A percentile compares a stretch with the other conserved stretches of the same genome.
Conservation (phyloP, 805 yeast genomes). For the Metschnikowia continentalis region DNA sequence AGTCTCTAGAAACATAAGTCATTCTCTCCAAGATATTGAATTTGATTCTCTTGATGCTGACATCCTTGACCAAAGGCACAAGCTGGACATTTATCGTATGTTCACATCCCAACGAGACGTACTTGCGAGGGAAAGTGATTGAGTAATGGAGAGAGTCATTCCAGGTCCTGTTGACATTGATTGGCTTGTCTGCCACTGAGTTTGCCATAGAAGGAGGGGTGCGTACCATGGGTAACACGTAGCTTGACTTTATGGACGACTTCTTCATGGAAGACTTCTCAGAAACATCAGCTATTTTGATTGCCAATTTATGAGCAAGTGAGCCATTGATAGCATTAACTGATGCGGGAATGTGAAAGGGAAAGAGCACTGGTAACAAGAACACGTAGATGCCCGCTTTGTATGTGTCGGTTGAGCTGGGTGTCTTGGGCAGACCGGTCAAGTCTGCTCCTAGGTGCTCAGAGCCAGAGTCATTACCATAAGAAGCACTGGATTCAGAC, state of each 20-base stretch:
- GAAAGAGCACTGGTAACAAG: slow-evolving; percentile 57
- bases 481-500: slow-evolving; percentile 5
- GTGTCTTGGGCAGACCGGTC: neutral
- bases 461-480: slow-evolving; percentile 1
- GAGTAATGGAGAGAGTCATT: slow-evolving; percentile 66
- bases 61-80: slow-evolving; percentile 60
- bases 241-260: slow-evolving; percentile 28
- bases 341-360: slow-evolving; percentile 61
- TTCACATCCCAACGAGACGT: slow-evolving; percentile 58
- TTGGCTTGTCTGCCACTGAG: slow-evolving; percentile 63
- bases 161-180: slow-evolving; percentile 75
- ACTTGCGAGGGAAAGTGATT: slow-evolving; percentile 67
- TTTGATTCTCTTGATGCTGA: slow-evolving; percentile 58
- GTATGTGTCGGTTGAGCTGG: slow-evolving; percentile 13
- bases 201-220: slow-evolving; percentile 56
- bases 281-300: slow-evolving; percentile 37
- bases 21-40: slow-evolving; percentile 65
- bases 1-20: slow-evolving; percentile 55
- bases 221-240: slow-evolving; percentile 46
- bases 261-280: slow-evolving; percentile 32
- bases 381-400: slow-evolving; percentile 71
- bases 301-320: slow-evolving; percentile 38
- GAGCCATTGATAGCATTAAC: slow-evolving; percentile 49
- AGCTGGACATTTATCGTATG: slow-evolving; percentile 60
- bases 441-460: slow-evolving; percentile 3